Evolutionary conservation across 805 yeast species (phyloP), one percentile per base, ranked within the genome.

Genomic region (Candida suzukii): DNA sequence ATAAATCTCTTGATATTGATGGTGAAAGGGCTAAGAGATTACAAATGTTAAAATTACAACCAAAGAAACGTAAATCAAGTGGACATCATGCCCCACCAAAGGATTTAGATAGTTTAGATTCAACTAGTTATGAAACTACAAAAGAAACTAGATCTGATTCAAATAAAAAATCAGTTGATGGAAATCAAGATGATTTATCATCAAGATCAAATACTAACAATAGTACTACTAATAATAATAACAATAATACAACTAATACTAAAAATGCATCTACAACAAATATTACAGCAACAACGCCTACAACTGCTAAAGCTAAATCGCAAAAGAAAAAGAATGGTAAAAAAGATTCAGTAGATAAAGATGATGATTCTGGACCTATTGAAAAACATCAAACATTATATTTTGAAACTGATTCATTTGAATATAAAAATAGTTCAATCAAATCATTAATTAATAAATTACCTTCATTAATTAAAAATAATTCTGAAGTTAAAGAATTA

Each of bases 361-460:
- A 63, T 47, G 72, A 66, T 30, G 73, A 74, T 46, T 70, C 65
- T 17, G 60, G 57, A 16, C 64, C 63, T 11, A 57, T 63, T 13
- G 74, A 73, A 48, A 51, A 66, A 22, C 80, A 76, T 50, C 76
- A 79, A 41, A 68, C 77, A 1, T 68, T 73, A 6, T 80, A 77
- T 52, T 67, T 63, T 42, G 64, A 66, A 40, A 67, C 76, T 30
- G 66, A 67, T 26, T 66, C 54, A 17, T 69, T 67, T 40, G 78
- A 74, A 48, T 73, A 61, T 56, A 70, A 69, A 46, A 63, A 63
- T 25, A 58, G 64, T 22, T 39, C 57, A 1, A 60, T 66, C 7
- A 65, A 51, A 37, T 52, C 59, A 2, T 47, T 62, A 21, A 41
- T 52, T 25, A 44, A 40, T 12, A 53, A 50, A 27, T 43, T 62